These are phyloP conservation scores for Fraxinus quadrangulata DNA, from an alignment of 257 asterid species.

Conservation along the genomic window DNA sequence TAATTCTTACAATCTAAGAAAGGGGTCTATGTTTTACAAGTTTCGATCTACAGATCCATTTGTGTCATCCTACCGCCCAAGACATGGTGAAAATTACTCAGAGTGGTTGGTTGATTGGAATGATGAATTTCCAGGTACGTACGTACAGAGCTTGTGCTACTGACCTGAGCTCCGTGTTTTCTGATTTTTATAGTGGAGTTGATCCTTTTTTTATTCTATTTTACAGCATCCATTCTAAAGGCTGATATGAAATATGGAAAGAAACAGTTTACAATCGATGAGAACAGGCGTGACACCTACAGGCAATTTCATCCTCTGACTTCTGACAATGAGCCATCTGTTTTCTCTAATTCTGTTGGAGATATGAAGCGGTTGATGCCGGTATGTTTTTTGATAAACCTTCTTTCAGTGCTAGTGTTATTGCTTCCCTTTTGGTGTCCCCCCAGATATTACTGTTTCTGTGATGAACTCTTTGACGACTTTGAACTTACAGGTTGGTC, in stretches of 20 bases:
- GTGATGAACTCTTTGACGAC: background rate
- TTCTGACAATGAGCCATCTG: conserved; percentile 40
- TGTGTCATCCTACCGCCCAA: conserved; percentile 50
- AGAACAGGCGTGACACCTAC: conserved; percentile 85
- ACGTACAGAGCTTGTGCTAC: conserved; percentile 10
- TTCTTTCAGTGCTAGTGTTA: conserved; percentile 3
- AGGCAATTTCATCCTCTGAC: conserved; percentile 48
- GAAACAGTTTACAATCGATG: conserved; percentile 70
- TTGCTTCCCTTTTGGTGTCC: background rate
- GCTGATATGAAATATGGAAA: conserved; percentile 96
- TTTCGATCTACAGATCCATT: conserved; percentile 54
- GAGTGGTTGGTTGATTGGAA: conserved; percentile 86
- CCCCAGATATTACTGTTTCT: background rate
- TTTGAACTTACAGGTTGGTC: conserved; percentile 67
- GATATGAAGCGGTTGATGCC: conserved; percentile 58
- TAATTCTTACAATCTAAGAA: conserved; percentile 77
- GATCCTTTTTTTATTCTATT: conserved; percentile 13
- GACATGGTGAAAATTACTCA: conserved; percentile 66
- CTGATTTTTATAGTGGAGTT: conserved; percentile 13
- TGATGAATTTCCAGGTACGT: conserved; percentile 87
- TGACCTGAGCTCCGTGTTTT: background rate
- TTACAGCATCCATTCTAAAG: conserved; percentile 76
- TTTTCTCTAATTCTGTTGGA: conserved; percentile 45
- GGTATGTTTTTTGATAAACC: conserved; percentile 43
- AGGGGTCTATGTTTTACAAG: conserved; percentile 49